These are phyloP conservation scores for Adansonia grandidieri DNA, from an alignment of 441 rosid genomes.

Conservation along the genomic window DNA sequence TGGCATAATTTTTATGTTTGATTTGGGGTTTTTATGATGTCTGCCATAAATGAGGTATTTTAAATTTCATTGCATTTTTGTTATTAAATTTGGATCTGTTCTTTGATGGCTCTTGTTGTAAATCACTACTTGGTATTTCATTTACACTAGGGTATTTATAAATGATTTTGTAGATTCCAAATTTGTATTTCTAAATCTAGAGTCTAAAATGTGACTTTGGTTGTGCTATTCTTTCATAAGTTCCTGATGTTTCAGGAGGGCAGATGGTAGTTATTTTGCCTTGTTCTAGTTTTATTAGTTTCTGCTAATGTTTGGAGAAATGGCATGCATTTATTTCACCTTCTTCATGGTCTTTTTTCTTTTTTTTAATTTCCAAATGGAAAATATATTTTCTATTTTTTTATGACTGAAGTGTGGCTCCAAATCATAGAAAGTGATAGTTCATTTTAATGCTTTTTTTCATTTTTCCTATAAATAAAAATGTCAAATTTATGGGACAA, in stretches of 20 bases:
- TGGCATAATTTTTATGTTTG: neutral
- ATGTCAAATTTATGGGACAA: neutral
- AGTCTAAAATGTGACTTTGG: neutral
- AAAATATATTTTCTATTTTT: neutral
- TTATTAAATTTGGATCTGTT: conserved; percentile 18
- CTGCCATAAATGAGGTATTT: conserved; percentile 20
- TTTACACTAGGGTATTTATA: neutral
- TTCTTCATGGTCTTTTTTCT: neutral
- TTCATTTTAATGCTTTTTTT: neutral
- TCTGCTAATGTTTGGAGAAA: neutral
- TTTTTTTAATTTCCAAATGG: neutral
- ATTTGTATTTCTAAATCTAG: neutral
- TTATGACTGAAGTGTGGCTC: neutral
- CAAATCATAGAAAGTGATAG: neutral
- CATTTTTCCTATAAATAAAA: neutral
- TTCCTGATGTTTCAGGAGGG: too few species aligned
- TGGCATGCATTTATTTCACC: neutral
- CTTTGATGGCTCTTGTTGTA: neutral
- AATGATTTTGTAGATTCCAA: neutral
- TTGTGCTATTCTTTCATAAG: neutral
- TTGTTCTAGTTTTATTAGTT: neutral
- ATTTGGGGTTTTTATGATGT: conserved; percentile 25
- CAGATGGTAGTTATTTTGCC: neutral
- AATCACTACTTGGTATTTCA: neutral
- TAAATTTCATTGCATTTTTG: neutral